Evolutionary conservation across 2,329 filamentous ascomycete species (phyloP), one percentile per base, ranked within the genome.

Genomic region (Chaetomiaceae sp.): DNA sequence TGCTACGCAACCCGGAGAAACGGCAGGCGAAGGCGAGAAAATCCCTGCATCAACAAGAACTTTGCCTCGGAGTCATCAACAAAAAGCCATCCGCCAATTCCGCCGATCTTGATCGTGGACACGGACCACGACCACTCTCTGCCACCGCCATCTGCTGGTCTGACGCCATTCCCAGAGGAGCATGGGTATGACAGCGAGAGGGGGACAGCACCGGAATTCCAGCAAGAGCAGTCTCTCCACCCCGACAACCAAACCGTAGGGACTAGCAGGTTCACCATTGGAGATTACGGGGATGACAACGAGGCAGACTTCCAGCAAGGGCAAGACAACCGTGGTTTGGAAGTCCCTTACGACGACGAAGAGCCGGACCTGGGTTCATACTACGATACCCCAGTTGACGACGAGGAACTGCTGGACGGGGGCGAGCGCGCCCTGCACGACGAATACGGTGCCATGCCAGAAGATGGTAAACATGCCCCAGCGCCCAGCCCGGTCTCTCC

Each of bases 1-100:
- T 59, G 57, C 29, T 59, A 54, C 33, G 30, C 32, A 1, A 42
- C 38, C n/a, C 46, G 49, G 25, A 55, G 34, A 21, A 59, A 53
- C 38, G 57, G 57, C 25, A 51, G 57, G 37, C 36, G 55, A 13
- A 48, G 57, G 13, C 46, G 54, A 5, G 54, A 57, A n/a, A 59
- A 59, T 30, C 57, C 57, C 1, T 59, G 57, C 47, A 57, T 57
- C 48, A 51, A 49, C 37, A 57, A 53, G 32, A 25, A 36, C 23
- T 54, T 52, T 13, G 45, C 45, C 11, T 14, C 48, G 6, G 21
- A 54, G 20, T 1, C 37, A 1, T 33, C 21, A 2, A 25, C 32
- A 6, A 45, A 51, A 23, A 20, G 32, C 3, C 10, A 29, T n/a
- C n/a, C n/a, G n/a, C n/a, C n/a, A 8, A 27, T 48, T 1, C 43